Conservation (phyloP, 257 asterid genomes). For the Rhazya stricta region DNA sequence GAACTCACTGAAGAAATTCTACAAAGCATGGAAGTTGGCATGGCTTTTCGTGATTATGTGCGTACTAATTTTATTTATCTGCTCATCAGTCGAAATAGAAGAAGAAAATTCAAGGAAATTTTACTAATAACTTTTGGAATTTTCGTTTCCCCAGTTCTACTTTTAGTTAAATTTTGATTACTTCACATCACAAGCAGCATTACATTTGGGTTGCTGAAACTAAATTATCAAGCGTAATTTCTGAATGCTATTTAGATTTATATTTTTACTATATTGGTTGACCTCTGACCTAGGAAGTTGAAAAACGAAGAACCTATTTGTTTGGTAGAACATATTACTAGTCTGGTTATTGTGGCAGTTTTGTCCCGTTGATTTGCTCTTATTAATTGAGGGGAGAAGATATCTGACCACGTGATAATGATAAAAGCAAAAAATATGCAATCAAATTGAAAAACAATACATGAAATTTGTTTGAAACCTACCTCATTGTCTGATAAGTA, state of each 20-base stretch:
- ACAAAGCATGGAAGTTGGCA: slow-evolving; percentile 98
- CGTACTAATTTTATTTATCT: background rate
- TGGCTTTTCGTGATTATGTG: slow-evolving; percentile 91
- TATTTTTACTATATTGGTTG: background rate
- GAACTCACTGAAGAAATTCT: slow-evolving; percentile 85
- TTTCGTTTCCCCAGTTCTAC: background rate
- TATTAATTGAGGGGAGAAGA: background rate
- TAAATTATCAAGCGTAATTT: background rate
- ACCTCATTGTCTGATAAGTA: background rate
- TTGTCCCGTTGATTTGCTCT: background rate
- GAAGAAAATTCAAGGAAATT: background rate
- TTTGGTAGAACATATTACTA: background rate
- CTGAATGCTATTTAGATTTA: background rate
- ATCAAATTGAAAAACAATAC: background rate
- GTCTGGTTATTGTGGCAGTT: background rate
- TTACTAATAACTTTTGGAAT: background rate
- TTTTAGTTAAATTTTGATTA: background rate
- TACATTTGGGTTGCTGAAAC: background rate
- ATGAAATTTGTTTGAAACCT: background rate
- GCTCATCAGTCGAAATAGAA: background rate
- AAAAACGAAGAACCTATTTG: background rate
- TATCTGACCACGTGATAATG: background rate
- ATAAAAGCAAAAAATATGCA: background rate
- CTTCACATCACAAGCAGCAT: background rate
- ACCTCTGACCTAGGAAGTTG: background rate